Evolutionary conservation across 2,329 filamentous ascomycete genomes (phyloP).

Genomic region (Cyphellophora attinorum): DNA sequence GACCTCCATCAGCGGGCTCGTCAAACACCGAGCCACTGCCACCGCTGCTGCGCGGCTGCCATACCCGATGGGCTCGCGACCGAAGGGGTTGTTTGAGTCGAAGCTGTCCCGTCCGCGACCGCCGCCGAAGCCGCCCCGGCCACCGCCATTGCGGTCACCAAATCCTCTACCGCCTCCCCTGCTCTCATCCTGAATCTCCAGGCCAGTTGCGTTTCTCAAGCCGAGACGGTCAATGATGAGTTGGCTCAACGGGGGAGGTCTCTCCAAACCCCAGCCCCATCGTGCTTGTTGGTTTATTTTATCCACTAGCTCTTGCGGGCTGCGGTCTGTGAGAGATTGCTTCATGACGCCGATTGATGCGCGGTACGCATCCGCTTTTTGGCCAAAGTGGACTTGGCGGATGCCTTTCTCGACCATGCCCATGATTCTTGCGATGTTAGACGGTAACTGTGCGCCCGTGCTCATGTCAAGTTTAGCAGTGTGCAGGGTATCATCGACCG

Average conservation of each 20-base stretch:
- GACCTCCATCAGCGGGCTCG: too few relatives aligned
- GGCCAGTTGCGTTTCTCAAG: slow-evolving; percentile 18
- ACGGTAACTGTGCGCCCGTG: slow-evolving; percentile 19
- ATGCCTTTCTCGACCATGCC: slow-evolving; percentile 34
- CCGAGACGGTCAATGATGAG: slow-evolving; percentile 22
- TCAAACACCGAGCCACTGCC: too few relatives aligned
- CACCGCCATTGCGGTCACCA: not conserved
- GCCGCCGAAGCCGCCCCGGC: slow-evolving; percentile 3
- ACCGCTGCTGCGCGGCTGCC: not conserved
- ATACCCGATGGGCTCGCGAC: too few relatives aligned
- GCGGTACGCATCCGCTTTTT: slow-evolving; percentile 24
- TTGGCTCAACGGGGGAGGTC: slow-evolving; percentile 25
- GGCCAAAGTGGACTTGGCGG: slow-evolving; percentile 15
- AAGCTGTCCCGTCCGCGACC: not conserved
- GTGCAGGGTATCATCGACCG: slow-evolving; percentile 31
- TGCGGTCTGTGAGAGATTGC: slow-evolving; percentile 6
- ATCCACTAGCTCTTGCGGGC: slow-evolving; percentile 32
- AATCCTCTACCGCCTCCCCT: too few relatives aligned
- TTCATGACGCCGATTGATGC: slow-evolving; percentile 20
- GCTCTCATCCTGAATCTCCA: slow-evolving; percentile 13
- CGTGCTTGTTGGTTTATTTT: slow-evolving; percentile 34
- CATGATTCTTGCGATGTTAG: slow-evolving; percentile 18
- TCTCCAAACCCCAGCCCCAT: slow-evolving; percentile 37
- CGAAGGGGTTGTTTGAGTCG: slow-evolving; percentile 8
- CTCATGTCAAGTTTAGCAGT: slow-evolving; percentile 27